Evolutionary conservation across 179 eudicot genomes (phyloP), one percentile per base, ranked within the genome.

Genomic region (Heliamphora pulchella): DNA sequence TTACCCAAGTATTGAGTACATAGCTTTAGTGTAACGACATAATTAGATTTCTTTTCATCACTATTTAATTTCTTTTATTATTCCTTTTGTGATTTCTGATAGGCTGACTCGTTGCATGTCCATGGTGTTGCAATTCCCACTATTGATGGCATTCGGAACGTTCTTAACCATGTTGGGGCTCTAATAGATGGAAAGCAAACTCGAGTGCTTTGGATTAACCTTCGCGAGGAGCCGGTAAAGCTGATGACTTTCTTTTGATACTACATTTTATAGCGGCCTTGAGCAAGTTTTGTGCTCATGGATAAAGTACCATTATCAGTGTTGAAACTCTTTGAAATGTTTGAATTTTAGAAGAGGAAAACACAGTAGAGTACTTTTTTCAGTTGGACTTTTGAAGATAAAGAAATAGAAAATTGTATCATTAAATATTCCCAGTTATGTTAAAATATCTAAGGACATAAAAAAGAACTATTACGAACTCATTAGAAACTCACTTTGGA

Each of bases 101-200:
- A 93, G 97, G 98, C 97, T 41, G 92, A 85, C 63, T 90, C 94
- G 1, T 84, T 93, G 77, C 92, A 78, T 55, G 97, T 95, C 75
- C 97, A 95, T 68, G 98, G 98, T 67, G 98, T 95, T 80, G 98
- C 98, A n/a, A 95, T 95, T 78, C 98, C 98, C 66, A 95, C 97
- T 54, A 84, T 82, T 47, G 93, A 89, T 58, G 98, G 98, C 39
- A 95, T 95, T 53, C 86, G 86, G 39, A 95, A 95, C 85, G 95
- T 95, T 86, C 97, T 95, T 81, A 82, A 86, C 17, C 90, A 88
- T 83, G 90, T 95, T 79, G 89, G 90, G 41, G 86, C 94, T 79
- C 89, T 82, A 81, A 67, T 67, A 17, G 82, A 86, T 62, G 89
- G 85, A 77, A 85, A 81, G 64, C 70, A 82, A 31, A 79, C 86